Evolutionary conservation across 352 stramenopile species (phyloP), one percentile per base, ranked within the genome.

Genomic region (Globisporangium acanthophoron): DNA sequence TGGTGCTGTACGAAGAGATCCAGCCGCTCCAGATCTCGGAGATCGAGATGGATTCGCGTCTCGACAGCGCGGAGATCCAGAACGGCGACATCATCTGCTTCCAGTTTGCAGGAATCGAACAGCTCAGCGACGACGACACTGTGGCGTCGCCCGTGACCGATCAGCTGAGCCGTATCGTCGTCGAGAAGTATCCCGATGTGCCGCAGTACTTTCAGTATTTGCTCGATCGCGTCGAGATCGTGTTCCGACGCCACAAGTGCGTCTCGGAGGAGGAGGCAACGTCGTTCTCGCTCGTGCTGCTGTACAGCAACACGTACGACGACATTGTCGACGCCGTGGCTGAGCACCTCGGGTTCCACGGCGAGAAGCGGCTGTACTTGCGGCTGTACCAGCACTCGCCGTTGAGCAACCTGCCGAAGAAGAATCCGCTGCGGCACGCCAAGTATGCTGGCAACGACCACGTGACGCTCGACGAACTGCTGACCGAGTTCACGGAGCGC

Each of bases 51-150:
- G 66, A 74, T 8, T 54, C 54, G 27, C 83, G 69, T 0, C 65
- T 96, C 0, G 57, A 65, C 12, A 61, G 55, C 0, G 66, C 72
- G 1, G 86, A 94, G 43, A 88, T 96, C 59, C 86, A 96, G 55
- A 61, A 83, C 48, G 86, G 86, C 6, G 86, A 96, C 55, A 96
- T 96, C 15, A 72, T 96, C 52, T 92, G 85, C 59, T 93, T 81
- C 50, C 84, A 94, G 57, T 80, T 70, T 18, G 69, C 66, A 35
- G 68, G 85, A 5, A 70, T 78, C 20, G 66, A 75, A 27, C 37
- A 43, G 37, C 37, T 43, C 37, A 43, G 37, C 37, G 59, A 59
- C 43, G 41, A 63, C 58, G 18, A 65, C 35, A 24, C 5, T 11
- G 35, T 31, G 40, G 15, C 43, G 41, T 46, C 41, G 16, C 41